Evolutionary conservation across 192 early-diverging fungal genomes (phyloP).

Genomic region (Lobulomyces angularis): DNA sequence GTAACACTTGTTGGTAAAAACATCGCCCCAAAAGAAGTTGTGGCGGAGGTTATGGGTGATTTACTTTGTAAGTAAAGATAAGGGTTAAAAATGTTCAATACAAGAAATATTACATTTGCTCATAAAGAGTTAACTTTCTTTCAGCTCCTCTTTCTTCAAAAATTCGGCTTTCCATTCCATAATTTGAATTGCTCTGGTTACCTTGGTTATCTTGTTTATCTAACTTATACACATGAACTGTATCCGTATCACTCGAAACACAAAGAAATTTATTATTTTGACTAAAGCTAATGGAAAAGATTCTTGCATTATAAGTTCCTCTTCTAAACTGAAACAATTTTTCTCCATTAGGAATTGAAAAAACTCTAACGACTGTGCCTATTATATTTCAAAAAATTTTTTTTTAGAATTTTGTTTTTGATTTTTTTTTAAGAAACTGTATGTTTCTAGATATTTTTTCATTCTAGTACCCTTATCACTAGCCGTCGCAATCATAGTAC

Average conservation of each 20-base stretch:
- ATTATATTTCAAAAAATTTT: conserved; percentile 2
- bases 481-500: conserved; percentile 86
- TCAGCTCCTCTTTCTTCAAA: no score
- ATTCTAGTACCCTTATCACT: conserved; percentile 68
- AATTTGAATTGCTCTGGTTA: no score
- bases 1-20: no score
- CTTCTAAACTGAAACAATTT: conserved; percentile 88
- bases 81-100: no score
- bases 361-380: conserved; percentile 94
- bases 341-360: conserved; percentile 69
- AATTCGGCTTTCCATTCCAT: no score
- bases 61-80: no score
- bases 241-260: conserved; percentile 86
- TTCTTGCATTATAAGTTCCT: conserved; percentile 81
- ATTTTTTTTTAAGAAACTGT: background rate
- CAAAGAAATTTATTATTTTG: conserved; percentile 52
- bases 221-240: conserved; percentile 88
- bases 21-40: no score
- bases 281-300: conserved; percentile 86
- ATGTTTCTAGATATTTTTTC: conserved; percentile 2
- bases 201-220: no score
- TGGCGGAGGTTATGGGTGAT: no score
- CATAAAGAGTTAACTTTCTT: no score
- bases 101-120: no score
- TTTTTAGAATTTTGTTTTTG: conserved; percentile 8